These are phyloP conservation scores for Entrophospora sp. DNA, from an alignment of 192 early-diverging fungal genomes.

Conservation along the genomic window DNA sequence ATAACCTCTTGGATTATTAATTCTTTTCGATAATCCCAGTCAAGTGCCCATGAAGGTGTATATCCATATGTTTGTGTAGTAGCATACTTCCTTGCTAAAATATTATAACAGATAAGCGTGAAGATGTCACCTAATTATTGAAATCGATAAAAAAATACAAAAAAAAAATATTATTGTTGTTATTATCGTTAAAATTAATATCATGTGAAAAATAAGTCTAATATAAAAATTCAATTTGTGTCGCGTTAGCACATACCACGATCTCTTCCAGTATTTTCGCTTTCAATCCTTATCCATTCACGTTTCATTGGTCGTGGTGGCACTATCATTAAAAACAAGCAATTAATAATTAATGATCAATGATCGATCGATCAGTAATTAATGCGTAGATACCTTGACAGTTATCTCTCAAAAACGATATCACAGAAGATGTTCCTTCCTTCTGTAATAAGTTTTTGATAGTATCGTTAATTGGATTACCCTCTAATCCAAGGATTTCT, in stretches of 20 bases:
- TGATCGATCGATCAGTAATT: no score
- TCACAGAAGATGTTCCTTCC: conserved; percentile 75
- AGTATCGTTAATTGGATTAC: conserved; percentile 84
- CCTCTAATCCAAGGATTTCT: conserved; percentile 87
- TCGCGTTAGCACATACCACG: conserved; percentile 25
- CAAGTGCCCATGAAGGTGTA: conserved; percentile 88
- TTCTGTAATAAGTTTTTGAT: conserved; percentile 73
- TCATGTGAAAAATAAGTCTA: no score
- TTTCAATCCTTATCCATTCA: conserved; percentile 84
- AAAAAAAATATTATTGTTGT: no score
- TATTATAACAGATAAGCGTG: conserved; percentile 90
- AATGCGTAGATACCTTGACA: conserved; percentile 71
- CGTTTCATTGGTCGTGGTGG: conserved; percentile 72
- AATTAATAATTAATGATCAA: no score
- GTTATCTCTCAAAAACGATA: conserved; percentile 81
- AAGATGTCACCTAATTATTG: conserved; percentile 55
- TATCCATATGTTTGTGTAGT: conserved; percentile 84
- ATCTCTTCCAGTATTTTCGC: conserved; percentile 49
- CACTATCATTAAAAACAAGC: conserved; percentile 48
- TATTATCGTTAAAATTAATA: no score
- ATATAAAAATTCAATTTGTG: neutral
- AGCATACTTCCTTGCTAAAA: conserved; percentile 82
- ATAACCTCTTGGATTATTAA: conserved; percentile 76
- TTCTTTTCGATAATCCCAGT: conserved; percentile 91
- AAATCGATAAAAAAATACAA: no score